Evolutionary conservation across 2,329 filamentous ascomycete species (phyloP).

Genomic region (Didymella glomerata): DNA sequence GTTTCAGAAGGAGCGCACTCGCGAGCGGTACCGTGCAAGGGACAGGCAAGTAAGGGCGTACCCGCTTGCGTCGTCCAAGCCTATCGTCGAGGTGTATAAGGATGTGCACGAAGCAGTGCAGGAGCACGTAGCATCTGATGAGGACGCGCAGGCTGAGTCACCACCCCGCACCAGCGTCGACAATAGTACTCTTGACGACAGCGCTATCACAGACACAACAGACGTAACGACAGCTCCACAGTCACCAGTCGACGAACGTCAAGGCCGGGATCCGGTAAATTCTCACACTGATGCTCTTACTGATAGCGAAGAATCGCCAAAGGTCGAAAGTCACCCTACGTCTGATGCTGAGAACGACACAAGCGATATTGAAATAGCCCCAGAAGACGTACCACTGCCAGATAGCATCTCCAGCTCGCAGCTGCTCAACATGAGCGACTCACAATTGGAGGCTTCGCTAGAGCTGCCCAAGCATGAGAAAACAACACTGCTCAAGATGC

Average conservation of each 20-base stretch:
- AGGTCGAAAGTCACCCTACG: conserved; percentile 49
- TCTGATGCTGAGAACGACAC: conserved; percentile 61
- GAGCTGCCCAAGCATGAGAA: conserved; percentile 93
- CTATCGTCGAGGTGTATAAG: conserved; percentile 94
- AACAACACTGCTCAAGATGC: conserved; percentile 90
- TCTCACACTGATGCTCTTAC: conserved; percentile 34
- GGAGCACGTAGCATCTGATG: conserved; percentile 73
- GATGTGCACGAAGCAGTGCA: conserved; percentile 93
- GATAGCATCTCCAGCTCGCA: conserved; percentile 66
- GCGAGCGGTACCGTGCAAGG: conserved; percentile 83
- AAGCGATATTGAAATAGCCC: conserved; percentile 76
- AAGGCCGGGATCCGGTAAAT: conserved; percentile 24
- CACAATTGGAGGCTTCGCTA: conserved; percentile 66
- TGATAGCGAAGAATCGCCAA: conserved; percentile 39
- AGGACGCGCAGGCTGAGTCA: conserved; percentile 60
- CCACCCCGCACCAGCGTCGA: conserved; percentile 46
- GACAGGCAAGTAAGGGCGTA: conserved; percentile 80
- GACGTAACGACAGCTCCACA: conserved; percentile 43
- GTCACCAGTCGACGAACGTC: conserved; percentile 48
- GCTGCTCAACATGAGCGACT: conserved; percentile 62
- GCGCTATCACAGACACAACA: conserved; percentile 45
- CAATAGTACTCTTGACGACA: conserved; percentile 50
- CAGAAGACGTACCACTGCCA: conserved; percentile 72
- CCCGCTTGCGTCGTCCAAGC: conserved; percentile 90
- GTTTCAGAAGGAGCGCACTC: conserved; percentile 91